Evolutionary conservation across 257 asterid genomes (phyloP), one percentile per base, ranked within the genome.

Genomic region (Nicotiana noctiflora): DNA sequence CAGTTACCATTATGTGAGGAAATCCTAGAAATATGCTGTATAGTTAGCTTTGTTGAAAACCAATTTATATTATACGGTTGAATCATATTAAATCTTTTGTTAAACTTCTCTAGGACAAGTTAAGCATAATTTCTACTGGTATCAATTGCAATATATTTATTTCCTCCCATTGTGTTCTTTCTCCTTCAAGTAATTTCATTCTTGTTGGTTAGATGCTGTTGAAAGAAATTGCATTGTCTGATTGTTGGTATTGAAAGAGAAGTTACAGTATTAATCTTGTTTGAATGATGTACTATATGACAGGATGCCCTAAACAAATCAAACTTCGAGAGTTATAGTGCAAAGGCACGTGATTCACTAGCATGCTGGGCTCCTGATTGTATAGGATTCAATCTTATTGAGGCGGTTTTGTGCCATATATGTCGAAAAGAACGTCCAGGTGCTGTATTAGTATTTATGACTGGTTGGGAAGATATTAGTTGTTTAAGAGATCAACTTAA

Each of bases 381-480:
- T 83, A 89, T 90, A 84, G 99, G 99, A 75, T 93, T 95, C 88
- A 95, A 95, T 89, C 97, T 95, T 87, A 89, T 93, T 81, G 99
- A 95, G 92, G 97, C 98, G 75, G 95, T 93, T 62, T 85, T 95
- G 68, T 95, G 98, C 79, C 95, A 95, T 80, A 95, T 93, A 85
- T 91, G 98, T 86, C 94, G 98, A 82, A 95, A 95, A 93, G 99
- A 95, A 84, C 91, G 98, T 31, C 87, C 95, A 51, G 99, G 99
- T 61, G 98, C 92, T 65, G 96, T 93, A 75, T 85, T 95, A 85
- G 99, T 93, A 83, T 95, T 95, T 83, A 89, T 95, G 98, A 95
- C 99, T n/a, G 99, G 99, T 37, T 95, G 99, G 98, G 99, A 95
- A 84, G 99, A 95, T 87, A 95, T 95, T 79, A 95, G 98, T 87